Conservation (phyloP, 208 protist species). For the Borovskyia barvae region DNA sequence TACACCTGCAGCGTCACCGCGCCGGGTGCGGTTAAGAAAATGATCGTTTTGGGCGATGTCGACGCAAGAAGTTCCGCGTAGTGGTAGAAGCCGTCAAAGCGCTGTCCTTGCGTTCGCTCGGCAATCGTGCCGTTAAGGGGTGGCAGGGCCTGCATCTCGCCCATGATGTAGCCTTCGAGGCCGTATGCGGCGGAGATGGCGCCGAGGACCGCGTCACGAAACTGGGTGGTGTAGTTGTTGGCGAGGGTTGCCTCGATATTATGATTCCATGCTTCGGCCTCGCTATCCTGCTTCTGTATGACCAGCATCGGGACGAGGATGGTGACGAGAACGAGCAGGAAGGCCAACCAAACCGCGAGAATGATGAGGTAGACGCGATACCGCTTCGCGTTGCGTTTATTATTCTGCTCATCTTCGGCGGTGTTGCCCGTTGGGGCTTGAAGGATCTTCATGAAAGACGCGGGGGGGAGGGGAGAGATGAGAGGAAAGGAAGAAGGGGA, state of each 20-base stretch:
- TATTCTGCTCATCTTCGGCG: conserved; percentile 23
- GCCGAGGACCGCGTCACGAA: conserved; percentile 41
- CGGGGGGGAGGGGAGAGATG: not conserved
- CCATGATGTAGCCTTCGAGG: conserved; percentile 55
- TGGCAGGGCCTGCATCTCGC: conserved; percentile 36
- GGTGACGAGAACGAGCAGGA: conserved; percentile 30
- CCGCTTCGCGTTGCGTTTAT: conserved; percentile 20
- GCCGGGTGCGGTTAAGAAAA: conserved; percentile 51
- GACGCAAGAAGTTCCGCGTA: conserved; percentile 20
- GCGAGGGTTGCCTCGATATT: conserved; percentile 7
- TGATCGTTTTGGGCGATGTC: conserved; percentile 7
- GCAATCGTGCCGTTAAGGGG: conserved; percentile 24
- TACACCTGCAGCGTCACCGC: conserved; percentile 51
- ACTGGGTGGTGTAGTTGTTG: conserved; percentile 20
- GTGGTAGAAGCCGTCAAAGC: conserved; percentile 9
- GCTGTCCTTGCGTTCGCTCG: conserved; percentile 24
- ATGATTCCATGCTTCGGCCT: not conserved
- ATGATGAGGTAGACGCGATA: conserved; percentile 27
- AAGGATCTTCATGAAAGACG: conserved; percentile 12
- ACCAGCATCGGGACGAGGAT: conserved; percentile 37
- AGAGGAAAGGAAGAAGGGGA: not conserved
- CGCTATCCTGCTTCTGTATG: conserved; percentile 20
- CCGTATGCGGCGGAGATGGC: conserved; percentile 35
- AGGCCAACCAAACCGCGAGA: conserved; percentile 18
- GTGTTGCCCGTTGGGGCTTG: conserved; percentile 15